Conservation (phyloP, 139 green algal genomes). For the Volvox africanus region DNA sequence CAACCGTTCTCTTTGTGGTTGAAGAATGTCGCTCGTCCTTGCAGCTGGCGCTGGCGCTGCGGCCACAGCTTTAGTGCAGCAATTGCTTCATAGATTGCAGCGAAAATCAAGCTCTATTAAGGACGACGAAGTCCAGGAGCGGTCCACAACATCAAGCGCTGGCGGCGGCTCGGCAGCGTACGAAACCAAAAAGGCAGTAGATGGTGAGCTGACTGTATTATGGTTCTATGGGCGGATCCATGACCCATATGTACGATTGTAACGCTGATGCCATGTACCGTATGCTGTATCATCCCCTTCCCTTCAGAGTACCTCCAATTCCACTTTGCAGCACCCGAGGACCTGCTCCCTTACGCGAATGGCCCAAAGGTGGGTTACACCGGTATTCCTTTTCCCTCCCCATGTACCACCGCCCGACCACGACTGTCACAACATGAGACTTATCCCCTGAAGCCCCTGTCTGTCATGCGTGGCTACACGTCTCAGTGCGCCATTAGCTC, state of each 20-base stretch:
- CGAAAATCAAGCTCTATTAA: neutral
- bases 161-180: constrained; percentile 62
- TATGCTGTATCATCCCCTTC: neutral
- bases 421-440: neutral
- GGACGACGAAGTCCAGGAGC: constrained; percentile 37
- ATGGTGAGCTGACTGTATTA: constrained; percentile 19
- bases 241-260: no score
- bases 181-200: constrained; percentile 69
- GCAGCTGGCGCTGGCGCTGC: neutral
- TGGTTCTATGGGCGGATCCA: no score
- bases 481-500: no score
- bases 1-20: neutral
- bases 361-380: constrained; percentile 55
- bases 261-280: neutral
- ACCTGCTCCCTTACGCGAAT: constrained; percentile 64
- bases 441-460: no score
- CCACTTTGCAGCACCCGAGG: constrained; percentile 62
- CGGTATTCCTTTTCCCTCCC: no score
- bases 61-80: neutral
- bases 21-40: neutral
- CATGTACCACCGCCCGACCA: no score
- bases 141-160: constrained; percentile 57
- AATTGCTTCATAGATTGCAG: neutral
- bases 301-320: constrained; percentile 67
- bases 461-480: no score